phyloP scores from a whole-genome alignment of 2,329 filamentous ascomycete genomes.

The Tolypocladium amazonense region DNA sequence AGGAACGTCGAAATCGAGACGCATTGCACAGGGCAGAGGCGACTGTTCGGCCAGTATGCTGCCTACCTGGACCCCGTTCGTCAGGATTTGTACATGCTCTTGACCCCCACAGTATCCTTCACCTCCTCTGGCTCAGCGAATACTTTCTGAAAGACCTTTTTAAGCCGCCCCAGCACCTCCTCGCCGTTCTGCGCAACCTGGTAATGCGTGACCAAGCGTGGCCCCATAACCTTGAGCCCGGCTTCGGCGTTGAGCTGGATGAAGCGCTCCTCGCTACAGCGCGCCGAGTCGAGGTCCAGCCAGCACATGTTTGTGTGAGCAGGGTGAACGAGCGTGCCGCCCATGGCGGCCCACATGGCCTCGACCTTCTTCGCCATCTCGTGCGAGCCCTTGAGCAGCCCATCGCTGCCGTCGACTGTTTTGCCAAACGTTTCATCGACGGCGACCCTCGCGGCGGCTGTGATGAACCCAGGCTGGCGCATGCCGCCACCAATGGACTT shows the following conservation, averaged over 20 bases:
- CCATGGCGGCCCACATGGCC: slow-evolving; percentile 58
- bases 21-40: neutral
- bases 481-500: slow-evolving; percentile 70
- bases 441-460: slow-evolving; percentile 60
- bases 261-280: slow-evolving; percentile 28
- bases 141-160: slow-evolving; percentile 38
- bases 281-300: slow-evolving; percentile 59
- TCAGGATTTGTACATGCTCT: slow-evolving; percentile 1
- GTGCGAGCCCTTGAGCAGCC: slow-evolving; percentile 51
- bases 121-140: slow-evolving; percentile 10
- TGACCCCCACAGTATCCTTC: neutral
- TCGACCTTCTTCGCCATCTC: slow-evolving; percentile 52
- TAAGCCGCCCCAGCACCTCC: slow-evolving; percentile 47
- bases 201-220: slow-evolving; percentile 37
- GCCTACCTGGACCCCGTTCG: too few species aligned
- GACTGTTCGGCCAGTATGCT: too few species aligned
- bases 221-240: slow-evolving; percentile 29
- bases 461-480: slow-evolving; percentile 61
- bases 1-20: neutral
- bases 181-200: slow-evolving; percentile 53
- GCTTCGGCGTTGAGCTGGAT: slow-evolving; percentile 26
- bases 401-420: slow-evolving; percentile 30
- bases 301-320: slow-evolving; percentile 91
- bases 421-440: slow-evolving; percentile 39
- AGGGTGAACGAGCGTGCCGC: slow-evolving; percentile 57